A percentile compares a stretch with the other conserved stretches of the same genome.
phyloP scores from a whole-genome alignment of 1,284 basidiomycete genomes.

The Cutaneotrichosporon mucoides region DNA sequence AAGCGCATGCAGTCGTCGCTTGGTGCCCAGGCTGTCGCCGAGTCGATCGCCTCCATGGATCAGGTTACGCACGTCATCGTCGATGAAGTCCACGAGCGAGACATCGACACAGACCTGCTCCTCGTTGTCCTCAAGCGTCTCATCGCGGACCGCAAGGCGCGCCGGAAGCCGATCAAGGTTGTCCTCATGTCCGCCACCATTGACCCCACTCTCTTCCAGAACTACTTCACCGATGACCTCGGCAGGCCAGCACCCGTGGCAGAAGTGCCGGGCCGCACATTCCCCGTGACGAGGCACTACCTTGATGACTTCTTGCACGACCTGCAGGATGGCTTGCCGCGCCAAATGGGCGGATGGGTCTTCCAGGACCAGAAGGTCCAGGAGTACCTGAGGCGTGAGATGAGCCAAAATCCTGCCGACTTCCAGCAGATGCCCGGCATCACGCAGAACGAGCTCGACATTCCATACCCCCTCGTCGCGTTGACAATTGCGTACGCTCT shows the following conservation, averaged over 20 bases:
- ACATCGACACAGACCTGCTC: constrained; percentile 88
- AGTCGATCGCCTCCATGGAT: constrained; percentile 58
- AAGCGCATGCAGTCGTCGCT: constrained; percentile 80
- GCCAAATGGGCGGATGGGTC: constrained; percentile 59
- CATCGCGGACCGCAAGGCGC: constrained; percentile 68
- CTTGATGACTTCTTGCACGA: constrained; percentile 71
- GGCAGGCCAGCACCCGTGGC: constrained; percentile 69
- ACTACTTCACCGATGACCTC: constrained; percentile 68
- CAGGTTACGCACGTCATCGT: constrained; percentile 85
- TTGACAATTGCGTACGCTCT: constrained; percentile 78
- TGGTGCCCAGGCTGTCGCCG: constrained; percentile 46
- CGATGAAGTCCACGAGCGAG: constrained; percentile 95
- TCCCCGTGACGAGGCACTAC: constrained; percentile 77
- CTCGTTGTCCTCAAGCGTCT: constrained; percentile 87
- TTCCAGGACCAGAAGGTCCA: constrained; percentile 66
- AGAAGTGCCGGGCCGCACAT: constrained; percentile 86
- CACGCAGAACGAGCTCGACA: constrained; percentile 64
- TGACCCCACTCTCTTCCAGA: constrained; percentile 80
- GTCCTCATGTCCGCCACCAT: constrained; percentile 96
- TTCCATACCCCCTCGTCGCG: constrained; percentile 78
- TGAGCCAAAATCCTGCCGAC: constrained; percentile 50
- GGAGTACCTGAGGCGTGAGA: constrained; percentile 71
- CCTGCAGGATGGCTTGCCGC: constrained; percentile 47
- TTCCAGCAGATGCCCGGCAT: constrained; percentile 35
- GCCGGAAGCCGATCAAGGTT: constrained; percentile 75